These are phyloP conservation scores for Gamsiella multidivaricata DNA, from an alignment of 192 early-diverging fungal species.

Conservation along the genomic window DNA sequence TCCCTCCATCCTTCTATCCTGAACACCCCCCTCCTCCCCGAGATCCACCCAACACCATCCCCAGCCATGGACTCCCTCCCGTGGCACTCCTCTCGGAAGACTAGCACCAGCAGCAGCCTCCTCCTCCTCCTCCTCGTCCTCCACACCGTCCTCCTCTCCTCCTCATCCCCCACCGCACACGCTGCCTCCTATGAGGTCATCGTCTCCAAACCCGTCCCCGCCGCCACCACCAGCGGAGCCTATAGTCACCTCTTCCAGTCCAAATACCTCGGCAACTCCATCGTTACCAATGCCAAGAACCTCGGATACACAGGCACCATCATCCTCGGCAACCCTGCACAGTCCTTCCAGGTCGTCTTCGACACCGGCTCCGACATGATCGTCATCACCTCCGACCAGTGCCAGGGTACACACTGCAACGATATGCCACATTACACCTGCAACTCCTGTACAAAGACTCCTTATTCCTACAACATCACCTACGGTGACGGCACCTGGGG, in stretches of 20 bases:
- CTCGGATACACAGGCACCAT: constrained; percentile 91
- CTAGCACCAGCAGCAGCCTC: not conserved
- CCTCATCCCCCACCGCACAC: constrained; percentile 5
- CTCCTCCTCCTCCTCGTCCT: constrained; percentile 13
- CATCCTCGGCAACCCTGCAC: constrained; percentile 82
- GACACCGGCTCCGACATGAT: constrained; percentile 80
- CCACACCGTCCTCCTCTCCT: constrained; percentile 4
- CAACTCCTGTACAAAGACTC: constrained; percentile 44
- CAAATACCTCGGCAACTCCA: constrained; percentile 39
- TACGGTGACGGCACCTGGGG: constrained; percentile 55
- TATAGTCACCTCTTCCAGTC: constrained; percentile 20
- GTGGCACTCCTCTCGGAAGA: too few relatives aligned
- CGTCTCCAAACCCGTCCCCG: constrained; percentile 16
- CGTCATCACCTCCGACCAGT: constrained; percentile 46
- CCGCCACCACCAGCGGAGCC: not conserved
- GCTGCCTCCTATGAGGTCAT: constrained; percentile 23
- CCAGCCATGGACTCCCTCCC: not conserved
- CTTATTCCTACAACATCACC: constrained; percentile 51
- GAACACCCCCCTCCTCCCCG: too few relatives aligned
- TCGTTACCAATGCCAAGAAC: constrained; percentile 41
- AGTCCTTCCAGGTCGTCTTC: constrained; percentile 89
- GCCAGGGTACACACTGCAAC: constrained; percentile 29
- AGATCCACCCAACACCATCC: not conserved
- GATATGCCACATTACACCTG: constrained; percentile 47
- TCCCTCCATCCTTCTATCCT: too few relatives aligned